Base-by-base conservation (phyloP, 306 rosid species). In the Phaseolus lunatus region DNA sequence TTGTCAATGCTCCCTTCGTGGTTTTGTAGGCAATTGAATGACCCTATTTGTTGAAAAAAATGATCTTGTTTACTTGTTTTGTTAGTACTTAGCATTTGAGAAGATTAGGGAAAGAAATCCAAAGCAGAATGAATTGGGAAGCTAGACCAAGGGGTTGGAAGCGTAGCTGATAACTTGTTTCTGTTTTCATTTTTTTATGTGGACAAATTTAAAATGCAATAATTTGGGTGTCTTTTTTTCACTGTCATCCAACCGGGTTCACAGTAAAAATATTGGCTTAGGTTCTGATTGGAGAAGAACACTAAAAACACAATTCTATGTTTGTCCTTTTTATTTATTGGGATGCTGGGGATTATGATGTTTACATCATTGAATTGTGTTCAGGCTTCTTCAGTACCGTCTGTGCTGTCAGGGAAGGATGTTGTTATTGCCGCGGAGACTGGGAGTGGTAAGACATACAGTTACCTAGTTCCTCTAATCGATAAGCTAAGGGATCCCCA, bases 341-440 rank as follows among this genome's bases (percentile, higher is more conserved):
- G 9, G 59, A 53, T 5, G 47, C 35, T 22, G 62, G 31, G 70
- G 71, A 58, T 22, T 73, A 35, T 73, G 67, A 75, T 73, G 52
- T 41, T 59, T 18, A 26, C 56, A 62, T 54, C 50, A 48, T 67
- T 70, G 41, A 52, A 37, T 83, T 65, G 54, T 80, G 79, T 78
- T 74, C 85, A 92, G 98, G 98, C 97, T 79, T 87, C 97, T 89
- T 85, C 91, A 48, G 77, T 95, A 35, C 97, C 98, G 5, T 78
- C 93, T 74, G 87, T 95, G 82, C 83, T 88, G 45, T 88, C 96
- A 41, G 97, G 89, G 62, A 89, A 88, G 77, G 98, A 95, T 82
- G 91, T 88, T 81, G 77, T 95, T 70, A 85, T 95, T 79, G 98
- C 98, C 10, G 98, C 98, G 0, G 98, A 95, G 91, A 95, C 97